Evolutionary conservation across 352 stramenopile species (phyloP), one percentile per base, ranked within the genome.

Genomic region (Stramenopiles sp.): DNA sequence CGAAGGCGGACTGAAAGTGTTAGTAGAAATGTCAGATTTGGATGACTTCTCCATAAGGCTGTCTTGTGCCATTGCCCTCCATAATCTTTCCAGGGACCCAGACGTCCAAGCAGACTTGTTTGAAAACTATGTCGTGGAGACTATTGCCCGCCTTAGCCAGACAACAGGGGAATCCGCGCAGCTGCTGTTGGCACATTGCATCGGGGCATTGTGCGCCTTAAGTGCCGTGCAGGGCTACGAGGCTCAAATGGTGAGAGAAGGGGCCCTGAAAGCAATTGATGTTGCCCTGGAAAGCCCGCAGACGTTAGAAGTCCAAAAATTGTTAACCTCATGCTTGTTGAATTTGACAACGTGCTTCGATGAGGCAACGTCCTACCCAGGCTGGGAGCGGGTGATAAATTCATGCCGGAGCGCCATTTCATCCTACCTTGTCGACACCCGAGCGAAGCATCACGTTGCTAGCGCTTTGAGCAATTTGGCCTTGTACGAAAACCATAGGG

Each of bases 261-360:
- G 53, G 2, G 53, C 53, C 6, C 35, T 71, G 12, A 71, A 6
- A 6, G 53, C 35, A 35, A 35, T 71, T 4, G 53, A 71, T 71
- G 35, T 35, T 35, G 31, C 35, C 35, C 33, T 71, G 33, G 6
- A 31, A 35, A 71, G 33, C 31, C 53, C 2, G 1, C 35, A 35
- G 35, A 33, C 4, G 35, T 31, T 35, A 6, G 53, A 71, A 6
- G 2, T 71, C 6, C 2, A 71, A 6, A 35, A 35, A 71, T 71
- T 71, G 35, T 31, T 71, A 31, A 33, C 35, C 4, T 35, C 33
- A 6, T 35, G 31, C 31, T 33, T 71, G 6, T 71, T 71, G 6
- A 71, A 71, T 6, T 71, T 71, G 35, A 71, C 53, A 2, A 71
- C 53, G 53, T 71, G 53, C 35, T 71, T 71, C 6, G 53, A 71